Conservation (phyloP, 257 asterid species). For the Coffea canephora region DNA sequence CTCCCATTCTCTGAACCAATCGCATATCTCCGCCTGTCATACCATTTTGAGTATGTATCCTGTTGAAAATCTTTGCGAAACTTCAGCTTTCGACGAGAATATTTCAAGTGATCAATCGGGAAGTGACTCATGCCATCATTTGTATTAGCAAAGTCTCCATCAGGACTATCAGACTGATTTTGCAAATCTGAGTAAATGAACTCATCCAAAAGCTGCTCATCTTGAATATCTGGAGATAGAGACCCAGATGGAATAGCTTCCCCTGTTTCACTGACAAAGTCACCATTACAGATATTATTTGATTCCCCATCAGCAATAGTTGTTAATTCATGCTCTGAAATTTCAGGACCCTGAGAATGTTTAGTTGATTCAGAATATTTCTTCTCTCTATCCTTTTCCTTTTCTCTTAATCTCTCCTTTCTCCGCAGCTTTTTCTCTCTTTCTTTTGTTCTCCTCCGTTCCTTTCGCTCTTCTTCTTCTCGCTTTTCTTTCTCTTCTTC, state of each 20-base stretch:
- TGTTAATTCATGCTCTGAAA: slow-evolving; percentile 40
- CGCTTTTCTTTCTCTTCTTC: slow-evolving; percentile 99
- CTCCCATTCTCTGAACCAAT: slow-evolving; percentile 46
- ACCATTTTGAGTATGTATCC: slow-evolving; percentile 54
- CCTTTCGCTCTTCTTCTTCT: slow-evolving; percentile 86
- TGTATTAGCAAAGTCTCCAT: slow-evolving; percentile 38
- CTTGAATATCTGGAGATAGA: slow-evolving; percentile 51
- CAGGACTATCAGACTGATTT: slow-evolving; percentile 45
- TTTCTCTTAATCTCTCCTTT: slow-evolving; percentile 87
- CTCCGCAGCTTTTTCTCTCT: slow-evolving; percentile 87
- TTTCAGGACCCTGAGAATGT: slow-evolving; percentile 37
- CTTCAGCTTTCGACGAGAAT: slow-evolving; percentile 61
- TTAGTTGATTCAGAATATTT: slow-evolving; percentile 42
- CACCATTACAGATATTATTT: slow-evolving; percentile 38
- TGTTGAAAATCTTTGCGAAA: slow-evolving; percentile 54
- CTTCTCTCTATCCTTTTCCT: slow-evolving; percentile 69
- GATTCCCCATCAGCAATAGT: slow-evolving; percentile 41
- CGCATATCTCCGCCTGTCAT: slow-evolving; percentile 50
- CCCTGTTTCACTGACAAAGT: slow-evolving; percentile 45
- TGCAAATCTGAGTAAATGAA: slow-evolving; percentile 43
- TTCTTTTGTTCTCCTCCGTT: slow-evolving; percentile 81
- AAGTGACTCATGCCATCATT: slow-evolving; percentile 46
- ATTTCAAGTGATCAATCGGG: slow-evolving; percentile 43
- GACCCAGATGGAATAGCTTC: slow-evolving; percentile 54
- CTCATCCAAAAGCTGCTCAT: slow-evolving; percentile 48